Percentiles rank a stretch among this genome's conserved stretches.
These are phyloP conservation scores for Escovopsis weberi DNA, from an alignment of 2,329 filamentous ascomycete species.

Conservation along the genomic window DNA sequence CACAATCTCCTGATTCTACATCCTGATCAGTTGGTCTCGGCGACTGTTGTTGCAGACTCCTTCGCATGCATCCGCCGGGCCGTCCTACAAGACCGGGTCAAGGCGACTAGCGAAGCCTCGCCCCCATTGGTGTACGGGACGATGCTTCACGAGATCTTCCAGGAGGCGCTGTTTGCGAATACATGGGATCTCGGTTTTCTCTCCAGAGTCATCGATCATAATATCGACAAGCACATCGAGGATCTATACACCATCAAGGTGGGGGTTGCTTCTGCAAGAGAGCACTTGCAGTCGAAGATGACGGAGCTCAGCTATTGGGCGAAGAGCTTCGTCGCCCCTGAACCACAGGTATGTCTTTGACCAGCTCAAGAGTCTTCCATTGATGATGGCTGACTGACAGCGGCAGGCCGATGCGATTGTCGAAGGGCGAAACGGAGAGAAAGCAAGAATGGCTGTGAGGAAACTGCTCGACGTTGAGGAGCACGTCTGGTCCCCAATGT, in stretches of 20 bases:
- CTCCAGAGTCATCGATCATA: constrained; percentile 46
- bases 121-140: constrained; percentile 82
- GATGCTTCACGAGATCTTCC: constrained; percentile 89
- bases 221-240: constrained; percentile 68
- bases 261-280: constrained; percentile 54
- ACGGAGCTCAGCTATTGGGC: constrained; percentile 74
- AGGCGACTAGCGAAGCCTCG: constrained; percentile 69
- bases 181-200: constrained; percentile 62
- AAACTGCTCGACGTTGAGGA: constrained; percentile 95
- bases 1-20: constrained; percentile 81
- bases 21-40: constrained; percentile 87
- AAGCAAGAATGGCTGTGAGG: constrained; percentile 69
- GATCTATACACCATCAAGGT: constrained; percentile 81
- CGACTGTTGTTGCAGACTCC: constrained; percentile 91
- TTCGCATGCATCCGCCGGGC: constrained; percentile 83
- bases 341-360: constrained; percentile 44
- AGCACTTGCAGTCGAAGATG: constrained; percentile 74
- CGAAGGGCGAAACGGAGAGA: constrained; percentile 63
- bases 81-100: constrained; percentile 87
- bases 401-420: constrained; percentile 52
- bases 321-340: constrained; percentile 56
- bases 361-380: neutral
- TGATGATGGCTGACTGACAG: constrained; percentile 14
- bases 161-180: constrained; percentile 74
- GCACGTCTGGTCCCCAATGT: constrained; percentile 96